These are phyloP conservation scores for Adiantum capillusveneris DNA, from an alignment of 75 land plant species.

Conservation along the genomic window DNA sequence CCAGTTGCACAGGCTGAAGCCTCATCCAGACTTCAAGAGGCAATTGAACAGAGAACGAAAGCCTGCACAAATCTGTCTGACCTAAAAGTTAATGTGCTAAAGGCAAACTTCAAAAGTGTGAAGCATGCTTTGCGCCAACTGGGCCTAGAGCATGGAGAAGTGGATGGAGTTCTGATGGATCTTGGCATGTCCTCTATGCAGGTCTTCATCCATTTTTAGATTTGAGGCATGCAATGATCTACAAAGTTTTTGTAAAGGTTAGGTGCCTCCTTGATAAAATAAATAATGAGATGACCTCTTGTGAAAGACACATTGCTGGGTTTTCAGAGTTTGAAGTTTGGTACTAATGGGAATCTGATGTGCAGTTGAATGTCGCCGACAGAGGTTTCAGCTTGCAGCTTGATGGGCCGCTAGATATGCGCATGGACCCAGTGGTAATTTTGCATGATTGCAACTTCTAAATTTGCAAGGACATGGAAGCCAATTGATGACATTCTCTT, in stretches of 20 bases:
- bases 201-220: conserved; percentile 40
- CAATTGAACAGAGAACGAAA: conserved; percentile 10
- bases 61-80: background rate
- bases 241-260: background rate
- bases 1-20: conserved; percentile 67
- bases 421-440: conserved; percentile 89
- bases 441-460: no score
- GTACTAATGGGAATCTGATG: no score
- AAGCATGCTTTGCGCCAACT: conserved; percentile 40
- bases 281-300: no score
- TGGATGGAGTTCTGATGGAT: conserved; percentile 96
- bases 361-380: conserved; percentile 67
- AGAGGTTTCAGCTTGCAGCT: conserved; percentile 83
- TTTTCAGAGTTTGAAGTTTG: no score
- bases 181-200: conserved; percentile 99
- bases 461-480: no score
- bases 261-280: no score
- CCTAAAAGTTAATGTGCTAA: conserved; percentile 30
- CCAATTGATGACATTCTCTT: no score
- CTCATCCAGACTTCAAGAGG: conserved; percentile 25
- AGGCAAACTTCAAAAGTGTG: conserved; percentile 61
- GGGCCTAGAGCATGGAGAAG: conserved; percentile 45
- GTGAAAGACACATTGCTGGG: no score
- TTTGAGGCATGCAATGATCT: background rate
- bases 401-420: conserved; percentile 96